Evolutionary conservation across 140 eudicot genomes (phyloP).

Genomic region (Oenanthe javanica): DNA sequence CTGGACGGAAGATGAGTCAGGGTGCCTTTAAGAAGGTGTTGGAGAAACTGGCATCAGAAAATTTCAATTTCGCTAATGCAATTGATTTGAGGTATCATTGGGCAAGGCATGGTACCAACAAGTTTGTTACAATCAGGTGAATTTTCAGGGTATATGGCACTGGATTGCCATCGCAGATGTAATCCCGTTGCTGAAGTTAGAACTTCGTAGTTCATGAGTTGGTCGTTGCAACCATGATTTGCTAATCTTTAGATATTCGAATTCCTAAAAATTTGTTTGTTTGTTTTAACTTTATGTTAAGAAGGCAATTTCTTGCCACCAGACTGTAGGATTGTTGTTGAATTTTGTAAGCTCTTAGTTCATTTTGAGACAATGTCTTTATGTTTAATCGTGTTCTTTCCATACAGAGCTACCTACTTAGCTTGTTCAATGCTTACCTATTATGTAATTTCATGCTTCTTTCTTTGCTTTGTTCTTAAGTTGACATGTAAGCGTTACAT

Average conservation of each 20-base stretch:
- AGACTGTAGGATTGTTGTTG: slow-evolving; percentile 23
- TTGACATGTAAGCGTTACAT: background rate
- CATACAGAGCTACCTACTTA: background rate
- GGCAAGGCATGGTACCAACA: slow-evolving; percentile 97
- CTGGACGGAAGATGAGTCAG: slow-evolving; percentile 90
- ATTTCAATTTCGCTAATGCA: slow-evolving; percentile 61
- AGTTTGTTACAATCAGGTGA: slow-evolving; percentile 91
- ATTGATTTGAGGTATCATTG: slow-evolving; percentile 78
- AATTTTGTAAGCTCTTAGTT: background rate
- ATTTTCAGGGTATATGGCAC: slow-evolving; percentile 10
- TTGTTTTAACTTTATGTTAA: slow-evolving; percentile 17
- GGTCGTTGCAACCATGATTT: slow-evolving; percentile 24
- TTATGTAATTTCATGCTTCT: background rate
- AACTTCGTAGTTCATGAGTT: slow-evolving; percentile 27
- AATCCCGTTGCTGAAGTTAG: slow-evolving; percentile 37
- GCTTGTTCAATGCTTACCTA: background rate
- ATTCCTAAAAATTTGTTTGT: slow-evolving; percentile 24
- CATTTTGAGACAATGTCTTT: slow-evolving; percentile 3
- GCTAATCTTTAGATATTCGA: slow-evolving; percentile 24
- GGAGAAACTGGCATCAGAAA: slow-evolving; percentile 74
- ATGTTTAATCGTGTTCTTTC: background rate
- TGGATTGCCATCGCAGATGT: slow-evolving; percentile 21
- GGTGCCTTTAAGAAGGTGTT: slow-evolving; percentile 95
- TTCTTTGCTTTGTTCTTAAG: background rate
- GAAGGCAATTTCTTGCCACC: slow-evolving; percentile 19